Evolutionary conservation across 768 basidiomycete species (phyloP), one percentile per base, ranked within the genome.

Genomic region (Scleroderma bovista): DNA sequence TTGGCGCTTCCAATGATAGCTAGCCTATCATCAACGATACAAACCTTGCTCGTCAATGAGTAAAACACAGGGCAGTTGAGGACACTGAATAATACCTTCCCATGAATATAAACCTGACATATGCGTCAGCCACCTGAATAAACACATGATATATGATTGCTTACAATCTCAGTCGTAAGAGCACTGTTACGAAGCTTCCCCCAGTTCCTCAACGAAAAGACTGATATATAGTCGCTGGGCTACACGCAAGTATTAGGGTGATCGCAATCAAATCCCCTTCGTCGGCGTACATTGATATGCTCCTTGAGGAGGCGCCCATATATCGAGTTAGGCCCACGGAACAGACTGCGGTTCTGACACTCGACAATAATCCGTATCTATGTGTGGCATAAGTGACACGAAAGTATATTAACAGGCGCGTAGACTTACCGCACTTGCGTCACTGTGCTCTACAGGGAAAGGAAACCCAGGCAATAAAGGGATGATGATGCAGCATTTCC

Each of bases 1-100:
- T 96, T 98, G 16, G 95, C 95, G 48, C 92, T 93, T 15, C 93
- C 93, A 55, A 96, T 96, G 61, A 96, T 93, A 29, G 81, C 93
- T 50, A 93, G 72, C 46, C 96, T 83, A 64, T 99, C 95, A 64
- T 99, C 96, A 5, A 97, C 93, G 48, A 98, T 84, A 58, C 85
- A 86, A 17, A 75, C 47, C 56, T 72, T 58, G 24, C 40, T 23
- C 19, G n/a, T 19, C 16, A n/a, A 45, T 45, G 13, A 43, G 23
- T 24, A 51, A 13, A 20, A 44, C n/a, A 44, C 17, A 6, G 15
- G 29, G 48, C 20, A 1, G 19, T 36, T 20, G 24, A 32, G 34
- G 2, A 9, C 29, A 31, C 23, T 17, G 12, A n/a, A 6, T 38
- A 39, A 16, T 47, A 84, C 79, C 72, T 93, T 92, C 40, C 78